Conservation (phyloP, 306 rosid genomes). For the Heteromeles arbutifolia region DNA sequence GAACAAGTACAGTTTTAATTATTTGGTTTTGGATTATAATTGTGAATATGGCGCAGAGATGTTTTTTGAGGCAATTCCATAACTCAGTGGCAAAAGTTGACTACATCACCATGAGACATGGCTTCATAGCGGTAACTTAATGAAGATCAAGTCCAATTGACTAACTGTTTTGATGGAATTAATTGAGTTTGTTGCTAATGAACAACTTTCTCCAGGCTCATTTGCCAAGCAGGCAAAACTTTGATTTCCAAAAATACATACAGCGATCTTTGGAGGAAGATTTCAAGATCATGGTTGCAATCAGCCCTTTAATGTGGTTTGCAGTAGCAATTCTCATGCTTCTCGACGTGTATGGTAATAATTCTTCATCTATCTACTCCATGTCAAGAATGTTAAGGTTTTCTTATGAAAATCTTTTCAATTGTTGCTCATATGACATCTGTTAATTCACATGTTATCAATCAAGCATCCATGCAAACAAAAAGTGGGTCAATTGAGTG, state of each 20-base stretch:
- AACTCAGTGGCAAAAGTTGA: slow-evolving; percentile 37
- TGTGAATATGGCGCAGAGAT: slow-evolving; percentile 30
- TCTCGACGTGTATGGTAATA: slow-evolving; percentile 30
- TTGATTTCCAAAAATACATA: slow-evolving; percentile 34
- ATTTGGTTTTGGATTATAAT: neutral
- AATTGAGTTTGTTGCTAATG: neutral
- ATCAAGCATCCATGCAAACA: too few relatives aligned
- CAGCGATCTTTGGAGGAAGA: slow-evolving; percentile 34
- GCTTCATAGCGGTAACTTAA: slow-evolving; percentile 30
- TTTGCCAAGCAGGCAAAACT: slow-evolving; percentile 20
- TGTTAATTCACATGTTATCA: neutral
- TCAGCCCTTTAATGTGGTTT: slow-evolving; percentile 48
- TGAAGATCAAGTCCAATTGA: neutral
- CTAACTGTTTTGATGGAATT: neutral
- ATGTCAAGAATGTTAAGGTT: neutral
- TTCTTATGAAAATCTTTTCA: neutral
- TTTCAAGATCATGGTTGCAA: slow-evolving; percentile 28
- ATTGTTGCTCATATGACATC: neutral
- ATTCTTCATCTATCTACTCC: neutral
- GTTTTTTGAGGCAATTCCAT: slow-evolving; percentile 39
- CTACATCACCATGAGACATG: slow-evolving; percentile 37
- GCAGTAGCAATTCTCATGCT: slow-evolving; percentile 22
- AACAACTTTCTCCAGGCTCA: slow-evolving; percentile 26
- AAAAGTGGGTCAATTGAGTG: neutral
- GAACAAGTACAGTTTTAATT: neutral